A percentile compares a stretch with the other conserved stretches of the same genome.
These are phyloP conservation scores for Crithidia brevicula DNA, from an alignment of 208 protist species.

Conservation along the genomic window DNA sequence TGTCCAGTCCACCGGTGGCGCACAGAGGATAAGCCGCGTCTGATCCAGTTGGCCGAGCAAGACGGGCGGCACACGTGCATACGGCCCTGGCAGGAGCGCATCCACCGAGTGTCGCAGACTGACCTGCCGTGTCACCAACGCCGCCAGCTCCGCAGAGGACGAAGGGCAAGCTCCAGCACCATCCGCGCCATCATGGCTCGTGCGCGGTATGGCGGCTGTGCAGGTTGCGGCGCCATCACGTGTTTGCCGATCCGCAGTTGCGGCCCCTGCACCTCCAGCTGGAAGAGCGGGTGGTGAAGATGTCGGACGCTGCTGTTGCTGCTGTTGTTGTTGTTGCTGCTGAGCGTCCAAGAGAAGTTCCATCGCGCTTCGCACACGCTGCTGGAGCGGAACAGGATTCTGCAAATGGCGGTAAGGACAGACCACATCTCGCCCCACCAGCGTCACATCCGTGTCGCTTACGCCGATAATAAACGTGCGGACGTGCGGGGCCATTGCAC, in stretches of 20 bases:
- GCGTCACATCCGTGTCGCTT: constrained; percentile 58
- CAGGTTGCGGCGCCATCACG: neutral
- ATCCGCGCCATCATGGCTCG: no score
- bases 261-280: neutral
- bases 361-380: constrained; percentile 19
- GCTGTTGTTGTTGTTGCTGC: neutral
- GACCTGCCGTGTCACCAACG: constrained; percentile 15
- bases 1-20: neutral
- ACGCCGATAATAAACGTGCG: constrained; percentile 48
- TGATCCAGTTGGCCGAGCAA: constrained; percentile 37
- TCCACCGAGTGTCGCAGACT: constrained; percentile 6
- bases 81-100: constrained; percentile 17
- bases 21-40: constrained; percentile 32
- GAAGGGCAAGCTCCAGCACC: neutral
- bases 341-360: constrained; percentile 12
- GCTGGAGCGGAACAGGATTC: constrained; percentile 8
- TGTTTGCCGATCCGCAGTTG: neutral
- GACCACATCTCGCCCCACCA: constrained; percentile 70
- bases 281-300: neutral
- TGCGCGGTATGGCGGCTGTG: no score
- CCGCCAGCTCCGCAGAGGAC: no score
- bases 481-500: constrained; percentile 16
- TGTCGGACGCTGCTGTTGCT: neutral
- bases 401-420: constrained; percentile 57
- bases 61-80: constrained; percentile 14